phyloP scores from a whole-genome alignment of 306 rosid genomes.

The Glycyrrhiza uralensis region DNA sequence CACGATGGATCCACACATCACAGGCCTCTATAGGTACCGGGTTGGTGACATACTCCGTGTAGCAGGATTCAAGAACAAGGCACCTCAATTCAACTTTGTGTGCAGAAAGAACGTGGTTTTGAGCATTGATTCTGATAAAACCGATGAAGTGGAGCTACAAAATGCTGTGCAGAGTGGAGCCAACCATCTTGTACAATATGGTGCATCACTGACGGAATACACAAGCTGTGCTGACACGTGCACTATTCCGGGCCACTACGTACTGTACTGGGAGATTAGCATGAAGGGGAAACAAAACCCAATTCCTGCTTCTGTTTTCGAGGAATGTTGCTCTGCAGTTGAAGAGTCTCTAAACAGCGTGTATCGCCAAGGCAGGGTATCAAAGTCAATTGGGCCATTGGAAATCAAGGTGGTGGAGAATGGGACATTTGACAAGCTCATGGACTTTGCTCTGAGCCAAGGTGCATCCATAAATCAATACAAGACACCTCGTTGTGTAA shows the following conservation, averaged over 20 bases:
- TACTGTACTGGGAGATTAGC: constrained; percentile 61
- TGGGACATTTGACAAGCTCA: constrained; percentile 58
- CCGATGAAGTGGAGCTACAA: constrained; percentile 61
- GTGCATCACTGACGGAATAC: constrained; percentile 44
- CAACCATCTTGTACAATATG: constrained; percentile 30
- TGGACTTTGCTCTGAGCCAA: constrained; percentile 51
- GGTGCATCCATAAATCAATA: constrained; percentile 72
- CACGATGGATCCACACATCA: background rate
- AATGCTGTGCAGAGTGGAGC: constrained; percentile 49
- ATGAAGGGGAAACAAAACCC: background rate
- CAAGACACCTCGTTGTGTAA: constrained; percentile 57
- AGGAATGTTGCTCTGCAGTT: constrained; percentile 45
- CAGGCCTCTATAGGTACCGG: constrained; percentile 59
- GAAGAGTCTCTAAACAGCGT: constrained; percentile 51
- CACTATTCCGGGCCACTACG: constrained; percentile 56
- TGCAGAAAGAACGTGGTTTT: constrained; percentile 57
- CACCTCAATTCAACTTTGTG: constrained; percentile 61
- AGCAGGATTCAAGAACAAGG: constrained; percentile 63
- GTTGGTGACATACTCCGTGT: constrained; percentile 62
- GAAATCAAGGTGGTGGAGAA: constrained; percentile 51
- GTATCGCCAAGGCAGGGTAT: constrained; percentile 54
- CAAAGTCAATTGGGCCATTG: constrained; percentile 56
- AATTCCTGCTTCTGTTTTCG: constrained; percentile 42
- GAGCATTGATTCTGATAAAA: constrained; percentile 58
- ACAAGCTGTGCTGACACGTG: constrained; percentile 50